Evolutionary conservation across 2,329 filamentous ascomycete species (phyloP), one percentile per base, ranked within the genome.

Genomic region (Trichoderma sp.): DNA sequence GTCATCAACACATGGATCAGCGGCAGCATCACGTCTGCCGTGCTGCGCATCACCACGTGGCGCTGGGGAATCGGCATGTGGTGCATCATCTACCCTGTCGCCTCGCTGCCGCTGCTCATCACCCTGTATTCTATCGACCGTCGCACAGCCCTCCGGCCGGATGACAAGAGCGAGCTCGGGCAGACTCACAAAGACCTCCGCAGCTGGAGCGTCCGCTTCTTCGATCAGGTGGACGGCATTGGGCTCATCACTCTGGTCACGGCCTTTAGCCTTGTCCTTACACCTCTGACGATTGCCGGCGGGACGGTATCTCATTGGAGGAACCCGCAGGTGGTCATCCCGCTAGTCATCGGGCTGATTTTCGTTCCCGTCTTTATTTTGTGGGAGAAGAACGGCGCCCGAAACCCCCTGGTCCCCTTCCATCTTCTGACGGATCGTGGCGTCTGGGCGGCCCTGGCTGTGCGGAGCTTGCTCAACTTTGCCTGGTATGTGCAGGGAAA

Each of bases 61-160:
- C 75, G 81, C 65, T 88, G 85, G 85, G 87, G 86, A 15, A 80
- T 87, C 26, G 86, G 85, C 68, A 88, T 89, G 85, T 89, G 84
- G 80, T 80, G 79, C 54, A 82, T 88, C 67, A 85, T 88, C 57
- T 88, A 85, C 70, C 83, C 86, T 1, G 76, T 85, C 7, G 83
- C 81, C 63, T 79, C 83, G 0, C 66, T 87, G 5, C 85, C 87
- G 1, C 77, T 89, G 0, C 74, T 88, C 19, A 68, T 77, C 0
- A 79, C 81, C 0, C 76, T 78, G 0, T 74, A 75, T 57, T 69
- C 70, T 3, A 70, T 78, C 12, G 75, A 76, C n/a, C 71, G 71
- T 9, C 72, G 70, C n/a, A 63, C 34, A 12, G 19, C 51, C 7
- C 30, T 24, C 15, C 21, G 17, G 15, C 61, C 48, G 17, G 45